Conservation (phyloP, 306 rosid species). For the Cucumis cinereus region DNA sequence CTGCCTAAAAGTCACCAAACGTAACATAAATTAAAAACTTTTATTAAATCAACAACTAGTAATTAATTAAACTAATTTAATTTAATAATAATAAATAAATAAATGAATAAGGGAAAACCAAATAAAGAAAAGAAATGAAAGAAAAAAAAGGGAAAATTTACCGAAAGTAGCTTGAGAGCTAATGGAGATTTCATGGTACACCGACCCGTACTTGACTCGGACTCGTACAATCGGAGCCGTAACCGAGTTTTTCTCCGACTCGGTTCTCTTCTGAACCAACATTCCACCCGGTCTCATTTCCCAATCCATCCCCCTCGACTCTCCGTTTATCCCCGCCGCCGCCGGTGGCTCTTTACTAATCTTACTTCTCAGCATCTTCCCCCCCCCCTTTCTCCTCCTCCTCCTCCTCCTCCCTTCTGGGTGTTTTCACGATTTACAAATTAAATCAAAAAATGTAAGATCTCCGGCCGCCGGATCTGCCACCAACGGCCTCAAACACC, state of each 20-base stretch:
- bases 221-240: slow-evolving; percentile 33
- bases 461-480: slow-evolving; percentile 25
- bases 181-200: slow-evolving; percentile 39
- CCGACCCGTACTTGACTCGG: slow-evolving; percentile 51
- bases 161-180: slow-evolving; percentile 82
- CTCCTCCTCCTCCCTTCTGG: background rate
- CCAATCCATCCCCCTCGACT: slow-evolving; percentile 17
- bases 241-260: slow-evolving; percentile 15
- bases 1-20: no score
- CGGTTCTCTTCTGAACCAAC: slow-evolving; percentile 68
- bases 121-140: background rate
- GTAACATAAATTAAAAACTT: no score
- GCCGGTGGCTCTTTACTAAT: slow-evolving; percentile 23
- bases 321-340: slow-evolving; percentile 6
- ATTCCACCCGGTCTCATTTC: slow-evolving; percentile 84
- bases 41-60: no score
- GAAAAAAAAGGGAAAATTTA: slow-evolving; percentile 8
- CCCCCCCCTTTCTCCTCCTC: slow-evolving; percentile 7
- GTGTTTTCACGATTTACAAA: background rate
- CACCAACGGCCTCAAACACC: background rate
- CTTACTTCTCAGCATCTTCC: slow-evolving; percentile 49
- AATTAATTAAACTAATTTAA: no score
- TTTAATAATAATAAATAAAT: no score
- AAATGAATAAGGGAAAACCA: background rate
- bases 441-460: slow-evolving; percentile 12